Evolutionary conservation across 176 grass and related monocot genomes (phyloP), one percentile per base, ranked within the genome.

Genomic region (Phragmites australis): DNA sequence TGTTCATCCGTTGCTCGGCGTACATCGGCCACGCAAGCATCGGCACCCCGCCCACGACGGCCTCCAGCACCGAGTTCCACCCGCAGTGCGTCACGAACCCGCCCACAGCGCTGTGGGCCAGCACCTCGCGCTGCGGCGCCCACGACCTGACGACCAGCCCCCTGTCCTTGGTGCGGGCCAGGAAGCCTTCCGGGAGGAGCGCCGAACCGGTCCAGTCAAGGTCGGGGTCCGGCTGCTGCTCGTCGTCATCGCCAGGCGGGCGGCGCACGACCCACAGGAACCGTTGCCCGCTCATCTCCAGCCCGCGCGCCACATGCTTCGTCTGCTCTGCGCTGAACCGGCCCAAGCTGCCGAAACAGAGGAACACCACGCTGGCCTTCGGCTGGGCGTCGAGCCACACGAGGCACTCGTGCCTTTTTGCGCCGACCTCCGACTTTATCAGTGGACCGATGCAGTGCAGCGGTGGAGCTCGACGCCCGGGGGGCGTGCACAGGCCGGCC

Each of bases 61-160:
- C 81, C 84, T 96, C 93, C 49, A 78, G 22, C 44, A 76, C 82
- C 1, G 93, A 95, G 77, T 92, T 95, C 90, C 93, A 92, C 0
- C 87, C 89, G 4, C 77, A 87, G 60, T 94, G 89, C 8, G 89
- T 95, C 2, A 95, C 68, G 34, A 95, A 95, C 61, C 88, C 91
- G 61, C 84, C 91, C 5, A 83, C 81, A 8, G 91, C 52, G 30
- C 27, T 26, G 75, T 91, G 91, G 9, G 66, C 78, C 73, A 94
- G 86, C 52, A 88, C 85, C 82, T 91, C 76, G 26, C 80, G 80
- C 85, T 94, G 92, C 43, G 88, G 92, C 18, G 74, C 92, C 92
- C 91, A 94, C 68, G 73, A 83, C 83, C 48, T 62, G 60, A 91
- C 79, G 18, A 94, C 70, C 21, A 87, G 56, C 1, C 92, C 92